Percentiles rank a stretch among this genome's conserved stretches.
These are phyloP conservation scores for Fusarium staphyleae DNA, from an alignment of 2,329 filamentous ascomycete genomes.

Conservation along the genomic window DNA sequence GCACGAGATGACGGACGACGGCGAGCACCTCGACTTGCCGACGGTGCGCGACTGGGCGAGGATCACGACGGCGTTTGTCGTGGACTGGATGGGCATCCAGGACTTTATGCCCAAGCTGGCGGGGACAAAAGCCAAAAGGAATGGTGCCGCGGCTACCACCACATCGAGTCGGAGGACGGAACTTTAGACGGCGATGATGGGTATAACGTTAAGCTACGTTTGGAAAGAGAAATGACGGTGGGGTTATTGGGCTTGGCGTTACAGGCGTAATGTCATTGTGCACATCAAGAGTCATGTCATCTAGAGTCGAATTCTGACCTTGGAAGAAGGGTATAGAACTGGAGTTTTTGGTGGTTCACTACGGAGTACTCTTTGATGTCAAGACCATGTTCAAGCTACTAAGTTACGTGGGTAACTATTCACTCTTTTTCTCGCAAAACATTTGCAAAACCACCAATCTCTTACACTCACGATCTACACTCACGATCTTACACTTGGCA, in stretches of 20 bases:
- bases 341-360: constrained; percentile 12
- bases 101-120: constrained; percentile 45
- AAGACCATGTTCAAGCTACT: too few relatives aligned
- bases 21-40: constrained; percentile 78
- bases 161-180: constrained; percentile 45
- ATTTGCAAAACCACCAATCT: not conserved
- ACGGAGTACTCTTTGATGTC: too few relatives aligned
- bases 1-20: constrained; percentile 87
- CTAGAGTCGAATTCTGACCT: not conserved
- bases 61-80: constrained; percentile 82
- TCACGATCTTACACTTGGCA: too few relatives aligned
- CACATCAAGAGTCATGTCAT: constrained; percentile 26
- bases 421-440: not conserved
- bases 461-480: not conserved
- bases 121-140: constrained; percentile 38
- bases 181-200: constrained; percentile 36
- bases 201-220: constrained; percentile 8
- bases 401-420: not conserved
- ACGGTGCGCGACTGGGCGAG: constrained; percentile 88
- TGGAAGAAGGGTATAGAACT: not conserved
- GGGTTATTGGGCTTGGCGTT: constrained; percentile 33
- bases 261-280: constrained; percentile 21
- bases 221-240: constrained; percentile 24
- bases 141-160: constrained; percentile 33
- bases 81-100: constrained; percentile 88